These are phyloP conservation scores for Vaucheria bursata DNA, from an alignment of 352 stramenopile species.

Conservation along the genomic window DNA sequence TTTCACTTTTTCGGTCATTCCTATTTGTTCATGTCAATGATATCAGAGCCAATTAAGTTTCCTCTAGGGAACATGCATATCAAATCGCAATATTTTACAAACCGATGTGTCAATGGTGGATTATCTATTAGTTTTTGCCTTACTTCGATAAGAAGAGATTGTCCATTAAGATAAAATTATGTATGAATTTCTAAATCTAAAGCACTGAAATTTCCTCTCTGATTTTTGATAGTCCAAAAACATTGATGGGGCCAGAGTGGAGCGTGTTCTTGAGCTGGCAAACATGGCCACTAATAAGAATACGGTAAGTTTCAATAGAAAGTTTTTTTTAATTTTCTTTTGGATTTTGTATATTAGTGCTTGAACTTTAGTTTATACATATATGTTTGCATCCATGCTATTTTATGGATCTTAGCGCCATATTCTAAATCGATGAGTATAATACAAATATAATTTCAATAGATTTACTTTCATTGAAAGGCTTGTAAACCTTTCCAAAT, in stretches of 20 bases:
- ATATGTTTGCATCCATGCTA: no score
- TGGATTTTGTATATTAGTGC: no score
- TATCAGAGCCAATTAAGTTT: neutral
- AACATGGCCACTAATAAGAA: conserved; percentile 99
- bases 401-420: no score
- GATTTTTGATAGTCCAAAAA: conserved; percentile 14
- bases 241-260: conserved; percentile 76
- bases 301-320: conserved; percentile 43
- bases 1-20: neutral
- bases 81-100: neutral
- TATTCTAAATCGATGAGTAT: no score
- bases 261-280: conserved; percentile 87
- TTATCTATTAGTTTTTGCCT: neutral
- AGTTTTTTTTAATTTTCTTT: no score
- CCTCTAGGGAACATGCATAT: neutral
- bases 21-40: neutral
- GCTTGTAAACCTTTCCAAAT: no score
- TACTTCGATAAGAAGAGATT: neutral
- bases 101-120: neutral
- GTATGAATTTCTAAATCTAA: neutral
- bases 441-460: no score
- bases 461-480: no score
- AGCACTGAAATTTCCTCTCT: no score
- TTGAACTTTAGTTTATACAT: no score
- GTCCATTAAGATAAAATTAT: neutral